phyloP scores from a whole-genome alignment of 441 rosid genomes.

The Cnidoscolus chayamansa region DNA sequence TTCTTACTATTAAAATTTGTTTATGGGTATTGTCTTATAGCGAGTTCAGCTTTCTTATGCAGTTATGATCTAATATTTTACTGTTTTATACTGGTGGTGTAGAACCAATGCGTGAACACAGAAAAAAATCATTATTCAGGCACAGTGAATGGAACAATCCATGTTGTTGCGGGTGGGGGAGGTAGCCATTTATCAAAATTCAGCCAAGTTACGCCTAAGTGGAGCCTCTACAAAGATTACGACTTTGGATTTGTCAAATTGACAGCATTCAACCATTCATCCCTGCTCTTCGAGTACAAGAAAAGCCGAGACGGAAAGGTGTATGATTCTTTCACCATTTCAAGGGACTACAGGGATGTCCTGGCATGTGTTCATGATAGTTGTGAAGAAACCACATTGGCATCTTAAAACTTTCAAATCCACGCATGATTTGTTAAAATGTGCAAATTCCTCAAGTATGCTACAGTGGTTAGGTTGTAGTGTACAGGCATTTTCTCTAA shows the following conservation, averaged over 20 bases:
- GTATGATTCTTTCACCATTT: slow-evolving; percentile 72
- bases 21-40: background rate
- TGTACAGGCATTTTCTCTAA: background rate
- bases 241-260: slow-evolving; percentile 84
- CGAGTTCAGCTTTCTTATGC: background rate
- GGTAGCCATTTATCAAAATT: slow-evolving; percentile 66
- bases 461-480: background rate
- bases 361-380: slow-evolving; percentile 75
- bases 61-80: background rate
- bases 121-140: slow-evolving; percentile 64
- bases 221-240: slow-evolving; percentile 75
- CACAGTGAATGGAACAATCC: slow-evolving; percentile 70
- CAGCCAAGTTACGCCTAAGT: slow-evolving; percentile 44
- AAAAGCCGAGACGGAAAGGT: slow-evolving; percentile 71
- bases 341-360: slow-evolving; percentile 78
- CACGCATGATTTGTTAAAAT: background rate
- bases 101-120: slow-evolving; percentile 62
- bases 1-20: too few relatives aligned
- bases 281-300: slow-evolving; percentile 79
- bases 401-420: slow-evolving; percentile 34
- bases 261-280: slow-evolving; percentile 73
- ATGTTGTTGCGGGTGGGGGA: slow-evolving; percentile 81
- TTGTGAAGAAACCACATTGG: slow-evolving; percentile 57
- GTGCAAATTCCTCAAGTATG: background rate
- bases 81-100: slow-evolving; percentile 24